Conservation (phyloP, 805 yeast species). For the Komagataella ulmi region DNA sequence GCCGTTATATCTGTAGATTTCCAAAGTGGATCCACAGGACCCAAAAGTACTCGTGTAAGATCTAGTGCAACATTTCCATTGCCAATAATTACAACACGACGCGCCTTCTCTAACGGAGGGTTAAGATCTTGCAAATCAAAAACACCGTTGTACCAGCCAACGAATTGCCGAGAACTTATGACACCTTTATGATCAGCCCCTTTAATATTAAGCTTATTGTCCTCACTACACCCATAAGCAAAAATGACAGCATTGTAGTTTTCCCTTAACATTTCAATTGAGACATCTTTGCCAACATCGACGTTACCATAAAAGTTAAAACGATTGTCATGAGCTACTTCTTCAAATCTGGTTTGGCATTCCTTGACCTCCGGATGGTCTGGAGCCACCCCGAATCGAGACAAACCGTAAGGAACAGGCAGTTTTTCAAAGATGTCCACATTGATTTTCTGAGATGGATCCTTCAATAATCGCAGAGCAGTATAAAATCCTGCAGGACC, state of each 20-base stretch:
- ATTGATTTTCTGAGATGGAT: conserved; percentile 11
- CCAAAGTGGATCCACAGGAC: conserved; percentile 40
- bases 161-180: conserved; percentile 71
- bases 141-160: conserved; percentile 93
- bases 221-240: conserved; percentile 71
- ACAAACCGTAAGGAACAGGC: conserved; percentile 86
- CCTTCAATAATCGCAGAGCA: conserved; percentile 51
- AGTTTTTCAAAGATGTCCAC: conserved; percentile 72
- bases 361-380: conserved; percentile 96
- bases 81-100: conserved; percentile 74
- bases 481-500: conserved; percentile 98
- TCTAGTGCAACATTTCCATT: conserved; percentile 96
- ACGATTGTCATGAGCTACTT: conserved; percentile 19
- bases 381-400: conserved; percentile 96
- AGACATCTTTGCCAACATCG: conserved; percentile 48
- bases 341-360: conserved; percentile 63
- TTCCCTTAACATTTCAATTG: conserved; percentile 31
- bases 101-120: conserved; percentile 49
- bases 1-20: conserved; percentile 58
- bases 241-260: conserved; percentile 64
- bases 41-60: conserved; percentile 66
- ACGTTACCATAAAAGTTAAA: conserved; percentile 64
- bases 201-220: conserved; percentile 38
- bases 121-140: conserved; percentile 40
- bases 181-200: conserved; percentile 58